Conservation (phyloP, 495 filamentous ascomycete genomes). For the Hypoxylon fuscum region DNA sequence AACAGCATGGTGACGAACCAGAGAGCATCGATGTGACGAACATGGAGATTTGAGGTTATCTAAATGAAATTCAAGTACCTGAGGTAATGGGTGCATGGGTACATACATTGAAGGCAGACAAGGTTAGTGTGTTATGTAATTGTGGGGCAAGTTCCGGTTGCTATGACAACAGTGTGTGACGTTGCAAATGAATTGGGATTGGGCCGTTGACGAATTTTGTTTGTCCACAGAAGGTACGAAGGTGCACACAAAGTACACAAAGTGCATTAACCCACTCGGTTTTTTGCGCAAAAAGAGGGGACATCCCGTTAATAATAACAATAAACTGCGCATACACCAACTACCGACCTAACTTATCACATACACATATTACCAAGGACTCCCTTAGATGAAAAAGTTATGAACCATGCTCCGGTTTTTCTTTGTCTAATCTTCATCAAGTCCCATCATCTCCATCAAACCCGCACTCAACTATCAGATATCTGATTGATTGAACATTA, state of each 20-base stretch:
- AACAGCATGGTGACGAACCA: slow-evolving; percentile 18
- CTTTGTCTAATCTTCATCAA: slow-evolving; percentile 36
- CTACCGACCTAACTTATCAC: slow-evolving; percentile 18
- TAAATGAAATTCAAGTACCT: background rate
- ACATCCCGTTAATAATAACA: slow-evolving; percentile 19
- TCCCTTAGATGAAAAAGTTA: slow-evolving; percentile 17
- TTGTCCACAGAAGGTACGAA: slow-evolving; percentile 41
- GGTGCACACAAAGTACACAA: too few relatives aligned
- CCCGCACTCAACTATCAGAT: slow-evolving; percentile 21
- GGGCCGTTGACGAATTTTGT: slow-evolving; percentile 37
- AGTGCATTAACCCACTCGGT: too few relatives aligned
- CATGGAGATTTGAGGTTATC: slow-evolving; percentile 10
- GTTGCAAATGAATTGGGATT: slow-evolving; percentile 41
- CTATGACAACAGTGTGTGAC: slow-evolving; percentile 36
- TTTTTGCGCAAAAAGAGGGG: slow-evolving; percentile 17
- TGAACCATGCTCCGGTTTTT: slow-evolving; percentile 33
- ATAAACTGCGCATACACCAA: too few relatives aligned
- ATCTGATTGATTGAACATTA: slow-evolving; percentile 28
- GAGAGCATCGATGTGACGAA: slow-evolving; percentile 11
- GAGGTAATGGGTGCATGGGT: too few relatives aligned
- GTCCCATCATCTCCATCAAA: background rate
- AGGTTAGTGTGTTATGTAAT: background rate
- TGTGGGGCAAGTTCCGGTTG: slow-evolving; percentile 35
- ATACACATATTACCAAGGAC: slow-evolving; percentile 33
- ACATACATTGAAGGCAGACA: too few relatives aligned